Percentiles rank a stretch among this genome's conserved stretches.
Conservation (phyloP, 1,139 yeast species). For the Candida anutae region DNA sequence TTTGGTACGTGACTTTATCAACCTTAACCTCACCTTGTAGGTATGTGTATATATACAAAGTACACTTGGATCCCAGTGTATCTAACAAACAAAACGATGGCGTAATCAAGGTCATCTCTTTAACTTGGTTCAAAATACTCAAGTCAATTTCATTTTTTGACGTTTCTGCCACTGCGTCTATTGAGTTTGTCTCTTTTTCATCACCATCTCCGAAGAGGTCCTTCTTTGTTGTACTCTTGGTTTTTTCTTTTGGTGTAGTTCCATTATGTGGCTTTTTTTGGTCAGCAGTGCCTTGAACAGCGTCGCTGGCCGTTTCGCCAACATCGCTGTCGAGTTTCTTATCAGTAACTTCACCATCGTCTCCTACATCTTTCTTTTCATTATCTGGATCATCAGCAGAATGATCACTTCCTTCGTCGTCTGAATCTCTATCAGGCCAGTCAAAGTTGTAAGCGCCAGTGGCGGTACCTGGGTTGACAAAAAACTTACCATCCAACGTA, state of each 20-base stretch:
- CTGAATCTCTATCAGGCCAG: slow-evolving; percentile 34
- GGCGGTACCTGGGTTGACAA: slow-evolving; percentile 92
- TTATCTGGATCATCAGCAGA: slow-evolving; percentile 10
- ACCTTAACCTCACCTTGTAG: slow-evolving; percentile 82
- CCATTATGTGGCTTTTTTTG: background rate
- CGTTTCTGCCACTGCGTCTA: slow-evolving; percentile 4
- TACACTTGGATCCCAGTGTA: slow-evolving; percentile 68
- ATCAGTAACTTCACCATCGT: slow-evolving; percentile 12
- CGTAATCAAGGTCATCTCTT: slow-evolving; percentile 23
- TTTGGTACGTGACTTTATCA: slow-evolving; percentile 78
- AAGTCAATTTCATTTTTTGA: slow-evolving; percentile 11
- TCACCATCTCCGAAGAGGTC: slow-evolving; percentile 6
- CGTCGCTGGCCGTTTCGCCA: slow-evolving; percentile 6
- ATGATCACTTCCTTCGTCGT: slow-evolving; percentile 35
- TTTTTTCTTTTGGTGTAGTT: background rate
- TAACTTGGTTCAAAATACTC: slow-evolving; percentile 10
- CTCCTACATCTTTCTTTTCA: slow-evolving; percentile 7
- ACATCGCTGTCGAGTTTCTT: slow-evolving; percentile 11
- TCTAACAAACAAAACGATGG: slow-evolving; percentile 90
- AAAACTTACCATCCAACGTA: slow-evolving; percentile 85
- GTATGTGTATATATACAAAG: slow-evolving; percentile 77
- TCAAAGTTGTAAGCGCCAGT: slow-evolving; percentile 75
- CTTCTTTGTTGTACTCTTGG: background rate
- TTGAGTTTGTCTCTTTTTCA: slow-evolving; percentile 8
- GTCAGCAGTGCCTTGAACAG: slow-evolving; percentile 1